Percentiles rank a stretch among this genome's conserved stretches.
Conservation (phyloP, 768 basidiomycete species). For the Kondoa subrosea region DNA sequence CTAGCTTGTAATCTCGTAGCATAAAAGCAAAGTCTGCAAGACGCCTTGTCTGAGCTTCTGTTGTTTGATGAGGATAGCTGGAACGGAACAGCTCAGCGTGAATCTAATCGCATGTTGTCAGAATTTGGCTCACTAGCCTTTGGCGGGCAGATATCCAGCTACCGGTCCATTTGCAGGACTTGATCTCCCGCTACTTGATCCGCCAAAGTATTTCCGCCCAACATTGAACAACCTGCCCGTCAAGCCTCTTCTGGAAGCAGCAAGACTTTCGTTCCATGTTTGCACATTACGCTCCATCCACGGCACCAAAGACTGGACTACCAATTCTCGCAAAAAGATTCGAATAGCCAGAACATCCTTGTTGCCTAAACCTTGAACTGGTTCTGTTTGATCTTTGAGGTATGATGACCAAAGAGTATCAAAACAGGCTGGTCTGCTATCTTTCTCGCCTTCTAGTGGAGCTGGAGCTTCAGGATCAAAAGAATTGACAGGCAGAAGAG, state of each 20-base stretch:
- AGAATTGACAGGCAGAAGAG: slow-evolving; percentile 15
- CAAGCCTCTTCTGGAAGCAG: slow-evolving; percentile 28
- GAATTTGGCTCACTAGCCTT: slow-evolving; percentile 31
- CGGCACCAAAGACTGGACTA: slow-evolving; percentile 72
- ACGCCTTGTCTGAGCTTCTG: slow-evolving; percentile 41
- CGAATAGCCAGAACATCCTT: slow-evolving; percentile 57
- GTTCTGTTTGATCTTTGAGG: not conserved
- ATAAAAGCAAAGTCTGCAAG: slow-evolving; percentile 90
- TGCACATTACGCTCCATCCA: slow-evolving; percentile 93
- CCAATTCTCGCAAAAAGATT: slow-evolving; percentile 68
- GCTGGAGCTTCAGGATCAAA: slow-evolving; percentile 12
- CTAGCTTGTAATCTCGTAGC: slow-evolving; percentile 74
- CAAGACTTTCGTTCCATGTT: slow-evolving; percentile 69
- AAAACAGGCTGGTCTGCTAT: not conserved
- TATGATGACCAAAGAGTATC: not conserved
- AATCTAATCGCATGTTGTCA: not conserved
- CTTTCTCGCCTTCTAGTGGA: slow-evolving; percentile 6
- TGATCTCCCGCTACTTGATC: slow-evolving; percentile 24
- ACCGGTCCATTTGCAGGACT: slow-evolving; percentile 9
- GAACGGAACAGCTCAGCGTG: not conserved
- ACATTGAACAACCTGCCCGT: slow-evolving; percentile 35
- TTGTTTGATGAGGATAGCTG: slow-evolving; percentile 32
- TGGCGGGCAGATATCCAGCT: slow-evolving; percentile 29
- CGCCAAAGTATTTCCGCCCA: slow-evolving; percentile 35
- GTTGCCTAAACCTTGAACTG: slow-evolving; percentile 32